Conservation (phyloP, 2,329 filamentous ascomycete genomes). For the Penicillium aurantiogriseum region DNA sequence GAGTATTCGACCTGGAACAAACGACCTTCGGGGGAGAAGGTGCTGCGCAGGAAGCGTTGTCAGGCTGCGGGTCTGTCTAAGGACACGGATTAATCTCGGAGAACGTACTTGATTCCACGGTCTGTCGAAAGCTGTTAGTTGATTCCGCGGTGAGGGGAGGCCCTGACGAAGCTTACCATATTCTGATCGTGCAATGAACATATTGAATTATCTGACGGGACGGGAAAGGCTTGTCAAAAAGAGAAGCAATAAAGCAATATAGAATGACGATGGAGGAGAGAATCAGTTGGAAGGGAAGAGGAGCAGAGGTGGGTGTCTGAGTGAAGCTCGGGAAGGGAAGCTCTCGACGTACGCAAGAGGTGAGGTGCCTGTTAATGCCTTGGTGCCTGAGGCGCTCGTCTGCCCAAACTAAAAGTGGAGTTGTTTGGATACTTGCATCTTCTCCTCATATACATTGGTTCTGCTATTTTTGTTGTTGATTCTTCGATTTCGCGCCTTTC, state of each 20-base stretch:
- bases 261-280: constrained; percentile 5
- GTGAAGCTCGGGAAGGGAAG: constrained; percentile 32
- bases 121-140: constrained; percentile 54
- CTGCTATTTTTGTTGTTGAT: background rate
- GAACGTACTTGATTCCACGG: constrained; percentile 89
- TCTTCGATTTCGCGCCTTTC: constrained; percentile 2
- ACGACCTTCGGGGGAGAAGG: constrained; percentile 98
- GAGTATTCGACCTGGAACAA: constrained; percentile 99
- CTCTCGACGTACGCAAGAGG: constrained; percentile 39
- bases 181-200: constrained; percentile 99
- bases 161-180: constrained; percentile 69
- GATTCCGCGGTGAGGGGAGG: constrained; percentile 17
- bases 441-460: constrained; percentile 2
- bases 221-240: constrained; percentile 1
- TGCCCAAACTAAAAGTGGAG: constrained; percentile 16
- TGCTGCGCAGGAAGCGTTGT: constrained; percentile 56
- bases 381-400: constrained; percentile 21
- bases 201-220: constrained; percentile 56
- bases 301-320: constrained; percentile 22
- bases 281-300: constrained; percentile 8
- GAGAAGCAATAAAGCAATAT: background rate
- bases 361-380: constrained; percentile 30
- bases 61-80: constrained; percentile 16
- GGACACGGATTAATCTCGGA: constrained; percentile 6
- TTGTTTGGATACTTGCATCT: constrained; percentile 17